Evolutionary conservation across 148 eudicot species (phyloP).

Genomic region (Diospyros kaki): DNA sequence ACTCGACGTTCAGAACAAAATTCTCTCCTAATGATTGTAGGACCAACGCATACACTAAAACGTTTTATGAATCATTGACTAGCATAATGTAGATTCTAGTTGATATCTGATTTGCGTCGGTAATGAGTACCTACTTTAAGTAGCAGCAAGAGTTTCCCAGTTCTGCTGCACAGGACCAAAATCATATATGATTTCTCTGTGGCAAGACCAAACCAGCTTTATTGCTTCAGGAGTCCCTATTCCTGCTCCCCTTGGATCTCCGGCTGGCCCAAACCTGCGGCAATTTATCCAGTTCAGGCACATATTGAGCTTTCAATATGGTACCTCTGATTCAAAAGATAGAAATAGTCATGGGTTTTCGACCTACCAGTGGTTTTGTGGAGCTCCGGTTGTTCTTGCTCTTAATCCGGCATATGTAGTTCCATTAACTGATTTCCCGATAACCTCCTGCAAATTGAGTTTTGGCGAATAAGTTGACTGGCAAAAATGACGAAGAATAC

Average conservation of each 20-base stretch:
- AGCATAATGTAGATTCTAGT: too few species aligned
- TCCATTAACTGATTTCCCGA: slow-evolving; percentile 89
- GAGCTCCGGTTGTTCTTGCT: slow-evolving; percentile 99
- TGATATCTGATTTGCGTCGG: too few species aligned
- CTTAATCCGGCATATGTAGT: slow-evolving; percentile 92
- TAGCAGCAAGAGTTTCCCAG: slow-evolving; percentile 64
- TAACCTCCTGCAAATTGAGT: slow-evolving; percentile 58
- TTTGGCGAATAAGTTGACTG: not conserved
- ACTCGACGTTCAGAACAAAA: too few species aligned
- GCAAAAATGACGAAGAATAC: not conserved
- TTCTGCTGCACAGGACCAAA: slow-evolving; percentile 72
- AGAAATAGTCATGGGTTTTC: not conserved
- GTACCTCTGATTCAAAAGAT: not conserved
- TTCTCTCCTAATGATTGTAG: too few species aligned
- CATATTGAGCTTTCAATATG: not conserved
- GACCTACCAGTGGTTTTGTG: slow-evolving; percentile 92
- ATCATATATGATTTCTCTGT: slow-evolving; percentile 90
- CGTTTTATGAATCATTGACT: too few species aligned
- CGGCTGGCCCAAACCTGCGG: slow-evolving; percentile 94
- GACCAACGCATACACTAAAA: too few species aligned
- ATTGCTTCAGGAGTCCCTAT: slow-evolving; percentile 98
- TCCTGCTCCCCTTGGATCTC: slow-evolving; percentile 99
- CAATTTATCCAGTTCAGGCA: not conserved
- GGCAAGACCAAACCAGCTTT: slow-evolving; percentile 99
- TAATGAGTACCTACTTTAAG: slow-evolving; percentile 23